Evolutionary conservation across 805 yeast species (phyloP), one percentile per base, ranked within the genome.

Genomic region (Lipomyces kockii): DNA sequence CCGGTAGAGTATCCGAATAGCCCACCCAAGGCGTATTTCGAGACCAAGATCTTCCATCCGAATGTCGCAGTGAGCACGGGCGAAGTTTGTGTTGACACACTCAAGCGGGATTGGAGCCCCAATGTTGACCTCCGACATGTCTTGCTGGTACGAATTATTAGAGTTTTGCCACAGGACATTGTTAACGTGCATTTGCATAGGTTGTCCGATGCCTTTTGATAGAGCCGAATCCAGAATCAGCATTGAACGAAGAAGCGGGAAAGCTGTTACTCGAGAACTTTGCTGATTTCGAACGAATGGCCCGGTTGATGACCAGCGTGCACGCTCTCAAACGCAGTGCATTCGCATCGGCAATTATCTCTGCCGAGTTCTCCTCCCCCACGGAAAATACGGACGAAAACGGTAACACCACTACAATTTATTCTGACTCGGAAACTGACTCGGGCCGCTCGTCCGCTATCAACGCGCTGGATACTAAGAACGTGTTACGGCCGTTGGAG

Each of bases 11-110:
- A 84, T 69, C 87, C 87, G 3, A 73, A 76, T 20, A 67, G 72
- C 7, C 85, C 87, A 0, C 87, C 87, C 1, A 74, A 69, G 29
- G 82, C 85, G 46, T 75, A 67, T 65, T 84, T 84, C 68, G 71
- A 66, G 39, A 72, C 74, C 20, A 69, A 69, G 56, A 77, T 70
- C 52, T 70, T 77, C 57, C 78, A 76, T 58, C 78, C 78, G 22
- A 76, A 76, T 54, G 78, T 76, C 32, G 74, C 74, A 22, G 77
- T 75, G 5, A 51, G 60, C 12, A 73, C 76, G 2, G 78, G 78
- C 2, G 78, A 75, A 61, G 78, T 76, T 2, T 76, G 78, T 58
- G 78, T 76, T 8, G 78, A 76, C 57, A 76, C 78, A 8, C 66
- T 76, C 60, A 76, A 76, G 63, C 65, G 77, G 32, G 77, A 75